Evolutionary conservation across 495 filamentous ascomycete species (phyloP).

Genomic region (Aspergillus baeticus): DNA sequence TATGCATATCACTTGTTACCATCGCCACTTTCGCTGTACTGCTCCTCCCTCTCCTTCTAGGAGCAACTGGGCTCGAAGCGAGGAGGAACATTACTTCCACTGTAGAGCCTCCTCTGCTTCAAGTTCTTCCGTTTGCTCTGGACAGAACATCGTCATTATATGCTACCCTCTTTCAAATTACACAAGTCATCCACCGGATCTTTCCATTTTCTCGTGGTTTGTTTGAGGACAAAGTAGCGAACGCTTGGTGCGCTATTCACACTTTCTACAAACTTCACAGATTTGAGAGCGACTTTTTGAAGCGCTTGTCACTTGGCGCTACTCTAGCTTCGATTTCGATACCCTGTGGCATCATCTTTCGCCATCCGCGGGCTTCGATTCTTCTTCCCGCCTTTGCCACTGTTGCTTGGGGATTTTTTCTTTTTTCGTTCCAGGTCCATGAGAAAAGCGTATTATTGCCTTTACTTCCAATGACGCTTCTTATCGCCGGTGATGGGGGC

Average conservation of each 20-base stretch:
- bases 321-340: slow-evolving; percentile 75
- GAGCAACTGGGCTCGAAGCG: slow-evolving; percentile 38
- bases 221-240: slow-evolving; percentile 98
- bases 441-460: slow-evolving; percentile 95
- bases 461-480: slow-evolving; percentile 84
- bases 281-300: slow-evolving; percentile 64
- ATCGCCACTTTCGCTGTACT: slow-evolving; percentile 70
- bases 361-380: slow-evolving; percentile 71
- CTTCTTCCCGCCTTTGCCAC: slow-evolving; percentile 76
- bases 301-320: slow-evolving; percentile 71
- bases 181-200: slow-evolving; percentile 81
- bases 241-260: slow-evolving; percentile 93
- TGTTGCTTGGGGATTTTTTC: slow-evolving; percentile 93
- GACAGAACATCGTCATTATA: slow-evolving; percentile 67
- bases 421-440: slow-evolving; percentile 96
- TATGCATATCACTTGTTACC: slow-evolving; percentile 73
- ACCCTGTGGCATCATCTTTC: slow-evolving; percentile 75
- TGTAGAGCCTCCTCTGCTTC: slow-evolving; percentile 55
- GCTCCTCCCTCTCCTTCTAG: slow-evolving; percentile 69
- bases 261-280: slow-evolving; percentile 80
- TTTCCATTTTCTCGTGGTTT: slow-evolving; percentile 93
- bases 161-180: slow-evolving; percentile 67
- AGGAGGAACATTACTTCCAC: slow-evolving; percentile 37
- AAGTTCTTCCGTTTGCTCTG: slow-evolving; percentile 55
- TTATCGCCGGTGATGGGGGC: slow-evolving; percentile 74